Conservation (phyloP, 2,329 filamentous ascomycete genomes). For the Aspergillus melleus region DNA sequence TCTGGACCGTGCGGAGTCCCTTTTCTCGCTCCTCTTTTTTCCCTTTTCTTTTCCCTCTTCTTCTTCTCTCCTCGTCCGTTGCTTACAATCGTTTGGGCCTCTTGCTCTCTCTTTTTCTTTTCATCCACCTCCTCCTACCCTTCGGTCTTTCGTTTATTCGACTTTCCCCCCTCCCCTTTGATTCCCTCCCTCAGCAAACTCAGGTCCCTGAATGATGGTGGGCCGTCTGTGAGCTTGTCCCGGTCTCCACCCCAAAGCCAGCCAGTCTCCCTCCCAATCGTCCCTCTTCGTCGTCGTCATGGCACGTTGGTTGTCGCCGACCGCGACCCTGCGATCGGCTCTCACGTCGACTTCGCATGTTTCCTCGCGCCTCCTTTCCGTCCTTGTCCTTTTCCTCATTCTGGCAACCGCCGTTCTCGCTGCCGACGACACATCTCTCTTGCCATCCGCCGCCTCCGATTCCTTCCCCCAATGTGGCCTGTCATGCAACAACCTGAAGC, state of each 20-base stretch:
- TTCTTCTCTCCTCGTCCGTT: conserved; percentile 6
- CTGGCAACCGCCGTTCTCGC: conserved; percentile 20
- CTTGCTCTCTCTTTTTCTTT: neutral
- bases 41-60: neutral
- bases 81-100: neutral
- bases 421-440: conserved; percentile 27
- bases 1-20: neutral
- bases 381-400: conserved; percentile 21
- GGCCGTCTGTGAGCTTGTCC: conserved; percentile 9
- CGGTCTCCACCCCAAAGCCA: conserved; percentile 17
- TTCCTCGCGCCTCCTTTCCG: conserved; percentile 10
- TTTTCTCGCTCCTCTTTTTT: neutral
- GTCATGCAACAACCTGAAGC: conserved; percentile 60
- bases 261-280: neutral
- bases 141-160: neutral
- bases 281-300: conserved; percentile 7
- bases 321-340: neutral
- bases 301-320: conserved; percentile 14
- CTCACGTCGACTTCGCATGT: conserved; percentile 3
- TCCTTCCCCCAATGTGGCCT: conserved; percentile 64
- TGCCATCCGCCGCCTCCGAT: conserved; percentile 38
- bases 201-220: conserved; percentile 16
- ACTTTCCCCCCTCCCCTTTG: neutral
- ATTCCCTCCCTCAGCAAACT: neutral
- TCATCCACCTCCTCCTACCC: neutral